Base-by-base conservation (phyloP, 2,329 filamentous ascomycete species). In the Stemphylium lycopersici region DNA sequence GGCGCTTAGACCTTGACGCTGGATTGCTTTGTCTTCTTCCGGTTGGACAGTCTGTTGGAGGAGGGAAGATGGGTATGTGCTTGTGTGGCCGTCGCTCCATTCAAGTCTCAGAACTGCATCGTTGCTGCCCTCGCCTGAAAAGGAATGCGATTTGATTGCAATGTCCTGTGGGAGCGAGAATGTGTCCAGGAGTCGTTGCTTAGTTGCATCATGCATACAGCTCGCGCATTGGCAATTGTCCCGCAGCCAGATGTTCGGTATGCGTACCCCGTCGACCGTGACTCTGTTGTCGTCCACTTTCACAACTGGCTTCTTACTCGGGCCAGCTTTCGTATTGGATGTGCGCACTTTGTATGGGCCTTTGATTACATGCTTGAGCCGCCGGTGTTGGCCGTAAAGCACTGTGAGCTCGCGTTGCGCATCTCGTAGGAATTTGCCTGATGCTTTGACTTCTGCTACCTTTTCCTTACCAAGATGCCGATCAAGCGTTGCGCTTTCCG, bases 191-290 rank as follows among this genome's bases (percentile, higher is more conserved):
- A 84, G 82, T 22, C 88, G 79, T 73, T 93, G 90, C 71, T 81
- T 85, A 4, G 90, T 93, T 56, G 87, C 83, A 52, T 84, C 83
- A 71, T 91, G 87, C 20, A 89, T 80, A 68, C 90, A 92, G 55
- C 78, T 71, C 1, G 73, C 65, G 68, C 89, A 93, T 54, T 86
- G 87, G 67, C 90, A 93, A 66, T 90, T 89, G 65, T 92, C 89
- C 58, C 89, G 55, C 6, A 65, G 40, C 62, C 62, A 65, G 18
- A 65, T 87, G 20, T 61, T 71, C 16, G 67, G 56, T 7, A 59
- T 56, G 1, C 15, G 15, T 31, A 11, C 56, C 1, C 16, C 31
- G 1, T 7, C 38, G 6, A 58, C 48, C 29, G 48, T 16, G n/a
- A 60, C 39, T 13, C 50, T 57, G 7, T 41, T 36, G 11, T 61